These are phyloP conservation scores for Phytophthora colocasiae DNA, from an alignment of 352 stramenopile genomes.

Conservation along the genomic window DNA sequence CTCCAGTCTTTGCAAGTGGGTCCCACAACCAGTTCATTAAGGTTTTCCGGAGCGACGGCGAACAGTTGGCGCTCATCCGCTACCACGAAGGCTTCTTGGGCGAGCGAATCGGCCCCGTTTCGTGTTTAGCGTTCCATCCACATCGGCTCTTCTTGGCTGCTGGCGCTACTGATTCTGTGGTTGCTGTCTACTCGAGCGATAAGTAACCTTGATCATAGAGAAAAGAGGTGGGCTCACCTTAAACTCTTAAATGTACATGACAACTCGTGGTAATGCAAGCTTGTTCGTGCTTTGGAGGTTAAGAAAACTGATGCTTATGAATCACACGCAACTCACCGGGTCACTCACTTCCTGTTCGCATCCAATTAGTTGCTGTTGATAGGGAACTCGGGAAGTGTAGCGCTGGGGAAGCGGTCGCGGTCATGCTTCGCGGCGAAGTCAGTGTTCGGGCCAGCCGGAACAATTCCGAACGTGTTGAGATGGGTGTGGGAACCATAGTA, in stretches of 20 bases:
- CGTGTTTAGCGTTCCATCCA: slow-evolving; percentile 97
- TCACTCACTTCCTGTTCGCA: neutral
- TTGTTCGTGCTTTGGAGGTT: slow-evolving; percentile 17
- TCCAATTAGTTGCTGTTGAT: slow-evolving; percentile 22
- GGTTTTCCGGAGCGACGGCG: slow-evolving; percentile 92
- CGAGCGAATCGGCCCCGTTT: slow-evolving; percentile 97
- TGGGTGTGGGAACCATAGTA: slow-evolving; percentile 96
- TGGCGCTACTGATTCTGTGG: slow-evolving; percentile 95
- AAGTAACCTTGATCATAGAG: slow-evolving; percentile 48
- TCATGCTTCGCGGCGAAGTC: slow-evolving; percentile 69
- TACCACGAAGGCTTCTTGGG: slow-evolving; percentile 98
- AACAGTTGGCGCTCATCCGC: slow-evolving; percentile 85
- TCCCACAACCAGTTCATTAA: slow-evolving; percentile 99
- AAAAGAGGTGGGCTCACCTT: neutral
- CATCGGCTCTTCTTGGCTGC: slow-evolving; percentile 95
- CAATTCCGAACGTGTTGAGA: slow-evolving; percentile 95
- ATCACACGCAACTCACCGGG: slow-evolving; percentile 2
- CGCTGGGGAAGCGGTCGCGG: slow-evolving; percentile 61
- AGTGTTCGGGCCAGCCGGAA: slow-evolving; percentile 82
- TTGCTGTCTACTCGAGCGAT: slow-evolving; percentile 93
- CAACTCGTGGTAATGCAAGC: slow-evolving; percentile 5
- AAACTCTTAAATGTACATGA: neutral
- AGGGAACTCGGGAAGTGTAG: slow-evolving; percentile 43
- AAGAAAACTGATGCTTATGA: slow-evolving; percentile 17
- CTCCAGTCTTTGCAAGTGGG: slow-evolving; percentile 96